phyloP scores from a whole-genome alignment of 1,139 yeast species.

The Arxiozyma telluris region DNA sequence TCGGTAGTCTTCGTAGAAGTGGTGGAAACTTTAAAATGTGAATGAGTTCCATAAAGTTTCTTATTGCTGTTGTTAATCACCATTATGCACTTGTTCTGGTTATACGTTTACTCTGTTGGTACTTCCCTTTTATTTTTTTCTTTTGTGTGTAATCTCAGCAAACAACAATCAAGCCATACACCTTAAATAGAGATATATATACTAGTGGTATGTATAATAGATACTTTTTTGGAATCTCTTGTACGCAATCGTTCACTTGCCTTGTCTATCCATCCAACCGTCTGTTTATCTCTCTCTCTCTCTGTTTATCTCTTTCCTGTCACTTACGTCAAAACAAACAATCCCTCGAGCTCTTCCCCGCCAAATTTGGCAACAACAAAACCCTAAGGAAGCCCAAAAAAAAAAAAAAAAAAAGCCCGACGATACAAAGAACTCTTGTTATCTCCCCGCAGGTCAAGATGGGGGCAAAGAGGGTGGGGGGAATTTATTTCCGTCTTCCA shows the following conservation, averaged over 20 bases:
- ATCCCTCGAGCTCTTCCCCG: no score
- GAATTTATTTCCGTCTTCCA: background rate
- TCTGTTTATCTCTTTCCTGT: no score
- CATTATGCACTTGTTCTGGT: background rate
- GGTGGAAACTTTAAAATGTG: background rate
- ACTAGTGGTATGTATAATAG: background rate
- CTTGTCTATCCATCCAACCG: no score
- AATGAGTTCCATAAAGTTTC: conserved; percentile 8
- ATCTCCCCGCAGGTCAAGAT: no score
- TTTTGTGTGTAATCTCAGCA: background rate
- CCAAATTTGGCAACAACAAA: no score
- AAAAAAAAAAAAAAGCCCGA: no score
- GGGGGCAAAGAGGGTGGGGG: no score
- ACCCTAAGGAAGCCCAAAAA: no score
- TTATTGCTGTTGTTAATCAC: background rate
- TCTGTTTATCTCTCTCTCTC: no score
- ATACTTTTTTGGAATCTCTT: background rate
- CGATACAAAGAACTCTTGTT: no score
- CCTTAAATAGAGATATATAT: background rate
- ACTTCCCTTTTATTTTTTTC: no score
- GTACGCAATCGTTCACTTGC: background rate
- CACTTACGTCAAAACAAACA: no score
- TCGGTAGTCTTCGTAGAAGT: background rate
- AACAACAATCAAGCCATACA: background rate
- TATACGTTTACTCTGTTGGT: background rate